These are phyloP conservation scores for Morella rubra DNA, from an alignment of 306 rosid genomes.

Conservation along the genomic window DNA sequence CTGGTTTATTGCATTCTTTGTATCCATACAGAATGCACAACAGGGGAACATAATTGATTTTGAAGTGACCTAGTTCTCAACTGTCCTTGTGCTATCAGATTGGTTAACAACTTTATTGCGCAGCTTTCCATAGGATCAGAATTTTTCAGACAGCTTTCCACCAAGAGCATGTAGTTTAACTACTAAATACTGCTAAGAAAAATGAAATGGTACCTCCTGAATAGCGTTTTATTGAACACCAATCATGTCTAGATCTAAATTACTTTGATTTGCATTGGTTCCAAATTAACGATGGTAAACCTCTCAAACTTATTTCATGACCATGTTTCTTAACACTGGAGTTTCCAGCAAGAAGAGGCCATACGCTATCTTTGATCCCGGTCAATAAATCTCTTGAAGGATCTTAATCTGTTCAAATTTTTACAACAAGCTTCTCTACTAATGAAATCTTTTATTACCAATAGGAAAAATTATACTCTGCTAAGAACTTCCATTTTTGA, in stretches of 20 bases:
- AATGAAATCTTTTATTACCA: background rate
- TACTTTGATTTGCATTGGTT: background rate
- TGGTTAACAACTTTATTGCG: background rate
- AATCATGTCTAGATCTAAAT: background rate
- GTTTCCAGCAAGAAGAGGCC: background rate
- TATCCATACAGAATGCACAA: background rate
- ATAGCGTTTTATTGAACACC: background rate
- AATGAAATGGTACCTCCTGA: background rate
- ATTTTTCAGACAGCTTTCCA: background rate
- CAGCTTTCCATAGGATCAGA: background rate
- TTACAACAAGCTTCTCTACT: background rate
- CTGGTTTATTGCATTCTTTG: background rate
- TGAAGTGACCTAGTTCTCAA: background rate
- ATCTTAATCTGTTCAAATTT: background rate
- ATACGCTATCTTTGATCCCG: too few species aligned
- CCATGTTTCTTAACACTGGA: background rate
- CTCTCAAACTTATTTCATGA: background rate
- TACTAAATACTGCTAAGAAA: background rate
- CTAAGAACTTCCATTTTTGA: slow-evolving; percentile 3
- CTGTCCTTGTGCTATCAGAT: background rate
- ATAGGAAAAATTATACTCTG: background rate
- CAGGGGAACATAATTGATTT: background rate
- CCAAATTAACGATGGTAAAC: background rate
- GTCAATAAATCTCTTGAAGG: background rate
- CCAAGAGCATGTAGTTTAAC: background rate